Conservation (phyloP, 257 asterid genomes). For the Solanum neorickii region DNA sequence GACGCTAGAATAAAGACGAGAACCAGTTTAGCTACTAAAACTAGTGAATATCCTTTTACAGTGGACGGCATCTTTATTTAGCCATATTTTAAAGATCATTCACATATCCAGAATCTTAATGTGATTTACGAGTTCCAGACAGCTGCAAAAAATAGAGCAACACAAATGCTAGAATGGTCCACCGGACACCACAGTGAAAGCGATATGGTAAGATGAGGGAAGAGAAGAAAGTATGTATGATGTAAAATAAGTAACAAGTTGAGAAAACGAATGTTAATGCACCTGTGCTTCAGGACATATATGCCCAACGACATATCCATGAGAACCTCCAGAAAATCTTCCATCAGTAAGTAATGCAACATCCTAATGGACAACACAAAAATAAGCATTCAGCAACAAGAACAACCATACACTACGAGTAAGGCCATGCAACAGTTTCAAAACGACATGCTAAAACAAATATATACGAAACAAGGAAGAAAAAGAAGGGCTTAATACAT, state of each 20-base stretch:
- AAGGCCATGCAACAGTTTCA: neutral
- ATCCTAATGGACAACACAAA: conserved; percentile 30
- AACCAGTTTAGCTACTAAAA: neutral
- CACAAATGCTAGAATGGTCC: neutral
- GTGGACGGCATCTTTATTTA: neutral
- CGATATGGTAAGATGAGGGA: neutral
- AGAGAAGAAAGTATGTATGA: neutral
- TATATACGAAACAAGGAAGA: neutral
- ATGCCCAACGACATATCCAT: conserved; percentile 97
- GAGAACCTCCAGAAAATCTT: conserved; percentile 96
- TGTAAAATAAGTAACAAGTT: neutral
- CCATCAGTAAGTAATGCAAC: conserved; percentile 93
- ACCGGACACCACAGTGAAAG: neutral
- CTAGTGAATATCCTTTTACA: neutral
- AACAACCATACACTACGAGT: neutral
- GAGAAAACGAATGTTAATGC: neutral
- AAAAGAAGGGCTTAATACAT: neutral
- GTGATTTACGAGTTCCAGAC: neutral
- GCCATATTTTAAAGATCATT: neutral
- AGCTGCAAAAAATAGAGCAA: neutral
- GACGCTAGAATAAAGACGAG: neutral
- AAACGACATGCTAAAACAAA: neutral
- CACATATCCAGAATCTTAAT: neutral
- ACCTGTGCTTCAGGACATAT: conserved; percentile 99
- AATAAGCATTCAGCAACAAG: neutral